Evolutionary conservation across 2,329 filamentous ascomycete species (phyloP), one percentile per base, ranked within the genome.

Genomic region (Penicillium sp.): DNA sequence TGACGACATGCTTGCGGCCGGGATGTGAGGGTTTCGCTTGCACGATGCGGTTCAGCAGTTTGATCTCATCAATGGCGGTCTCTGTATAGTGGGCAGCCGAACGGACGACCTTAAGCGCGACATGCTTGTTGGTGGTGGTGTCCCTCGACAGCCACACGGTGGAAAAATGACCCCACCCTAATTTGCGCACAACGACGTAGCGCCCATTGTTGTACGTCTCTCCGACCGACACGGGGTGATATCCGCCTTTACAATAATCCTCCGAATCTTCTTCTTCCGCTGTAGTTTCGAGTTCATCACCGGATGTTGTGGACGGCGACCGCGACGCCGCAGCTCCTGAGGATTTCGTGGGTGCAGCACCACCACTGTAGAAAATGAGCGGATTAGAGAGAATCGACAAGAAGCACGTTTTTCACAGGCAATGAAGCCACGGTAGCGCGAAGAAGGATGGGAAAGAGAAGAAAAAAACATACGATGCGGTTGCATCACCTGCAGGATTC

Each of bases 101-200:
- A 55, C 92, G 86, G 47, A 98, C 92, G 44, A 98, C 90, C 70
- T 98, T 98, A 55, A 98, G 77, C 39, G 92, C 92, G 58, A 98
- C 92, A 65, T 98, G 92, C 70, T 93, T 95, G 60, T 82, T 82
- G 42, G 81, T 89, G 42, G 74, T 79, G 58, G 93, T 95, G 70
- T 96, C 90, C 65, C 84, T 71, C 70, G 79, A 81, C 47, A 82
- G 67, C 79, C 79, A 96, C 53, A 96, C 90, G 22, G 90, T 98
- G n/a, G 90, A 95, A 70, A 96, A 98, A 62, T 96, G 90, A 47
- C 92, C 92, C 90, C 90, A 96, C 53, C 90, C 90, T 36, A 96
- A 76, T 73, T 96, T 96, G 69, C 89, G 84, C 65, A 96, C 85
- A 41, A 96, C 82, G 11, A 89, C 92, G 69, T 98, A 98, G 70